Conservation (phyloP, 192 early-diverging fungal species). For the Gamsiella multidivaricata region DNA sequence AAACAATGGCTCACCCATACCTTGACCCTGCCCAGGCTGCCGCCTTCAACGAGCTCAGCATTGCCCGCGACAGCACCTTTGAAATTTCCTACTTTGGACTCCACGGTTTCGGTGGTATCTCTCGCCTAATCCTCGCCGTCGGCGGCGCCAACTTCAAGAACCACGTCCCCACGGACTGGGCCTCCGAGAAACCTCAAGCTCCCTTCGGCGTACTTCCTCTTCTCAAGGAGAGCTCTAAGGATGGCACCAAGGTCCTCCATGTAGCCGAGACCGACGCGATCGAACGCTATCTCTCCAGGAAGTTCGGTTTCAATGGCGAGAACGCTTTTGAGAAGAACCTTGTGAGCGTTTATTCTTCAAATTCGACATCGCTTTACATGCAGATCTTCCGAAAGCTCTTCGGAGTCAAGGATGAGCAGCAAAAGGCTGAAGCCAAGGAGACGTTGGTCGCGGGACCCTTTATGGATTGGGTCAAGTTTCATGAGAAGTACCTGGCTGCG, state of each 20-base stretch:
- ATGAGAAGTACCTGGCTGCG: constrained; percentile 30
- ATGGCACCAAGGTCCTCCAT: constrained; percentile 31
- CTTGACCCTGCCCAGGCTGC: constrained; percentile 37
- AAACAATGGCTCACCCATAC: constrained; percentile 16
- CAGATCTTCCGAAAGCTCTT: background rate
- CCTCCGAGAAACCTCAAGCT: constrained; percentile 50
- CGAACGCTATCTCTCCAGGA: constrained; percentile 59
- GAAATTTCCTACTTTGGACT: constrained; percentile 28
- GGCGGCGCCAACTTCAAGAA: constrained; percentile 49
- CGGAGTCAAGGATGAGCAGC: constrained; percentile 16
- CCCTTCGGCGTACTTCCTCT: constrained; percentile 64
- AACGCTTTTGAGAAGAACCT: constrained; percentile 37
- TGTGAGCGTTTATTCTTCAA: constrained; percentile 37
- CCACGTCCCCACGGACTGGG: constrained; percentile 47
- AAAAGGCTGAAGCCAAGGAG: constrained; percentile 10
- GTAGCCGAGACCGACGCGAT: constrained; percentile 59
- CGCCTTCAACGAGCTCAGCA: constrained; percentile 13
- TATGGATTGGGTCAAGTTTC: constrained; percentile 15
- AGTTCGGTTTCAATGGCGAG: constrained; percentile 43
- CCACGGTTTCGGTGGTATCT: constrained; percentile 6
- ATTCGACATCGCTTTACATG: constrained; percentile 20
- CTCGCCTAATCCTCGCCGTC: constrained; percentile 51
- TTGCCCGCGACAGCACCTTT: constrained; percentile 24
- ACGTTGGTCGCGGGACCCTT: constrained; percentile 1
- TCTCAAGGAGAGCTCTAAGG: constrained; percentile 52